Conservation (phyloP, 768 basidiomycete species). For the Amanita rimosa region DNA sequence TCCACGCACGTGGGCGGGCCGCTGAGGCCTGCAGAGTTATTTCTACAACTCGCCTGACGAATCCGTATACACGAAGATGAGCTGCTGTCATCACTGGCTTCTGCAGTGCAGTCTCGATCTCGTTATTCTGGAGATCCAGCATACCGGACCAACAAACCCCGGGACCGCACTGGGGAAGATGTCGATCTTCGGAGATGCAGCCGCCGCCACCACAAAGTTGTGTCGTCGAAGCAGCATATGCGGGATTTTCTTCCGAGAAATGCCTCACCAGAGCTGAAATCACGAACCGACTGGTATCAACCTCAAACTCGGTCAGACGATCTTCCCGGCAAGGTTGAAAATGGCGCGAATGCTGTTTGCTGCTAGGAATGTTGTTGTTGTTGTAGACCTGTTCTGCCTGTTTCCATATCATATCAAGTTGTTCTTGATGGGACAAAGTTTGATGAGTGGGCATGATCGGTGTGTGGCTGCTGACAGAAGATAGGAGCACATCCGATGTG, state of each 20-base stretch:
- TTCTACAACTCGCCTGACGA: constrained; percentile 29
- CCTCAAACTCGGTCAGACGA: constrained; percentile 37
- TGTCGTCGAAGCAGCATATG: constrained; percentile 9
- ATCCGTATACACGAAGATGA: constrained; percentile 42
- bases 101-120: constrained; percentile 30
- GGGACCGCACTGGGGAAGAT: no score
- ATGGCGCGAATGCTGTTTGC: neutral
- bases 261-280: constrained; percentile 37
- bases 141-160: constrained; percentile 35
- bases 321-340: constrained; percentile 8
- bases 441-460: neutral
- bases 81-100: constrained; percentile 41
- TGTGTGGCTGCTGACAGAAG: neutral
- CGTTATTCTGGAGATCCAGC: constrained; percentile 47
- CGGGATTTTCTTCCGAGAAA: constrained; percentile 22
- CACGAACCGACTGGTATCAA: constrained; percentile 49
- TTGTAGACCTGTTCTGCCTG: constrained; percentile 1
- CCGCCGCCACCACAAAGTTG: no score
- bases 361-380: neutral
- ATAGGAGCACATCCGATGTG: neutral
- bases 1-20: constrained; percentile 4
- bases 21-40: constrained; percentile 2
- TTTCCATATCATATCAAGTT: constrained; percentile 5
- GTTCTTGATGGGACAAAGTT: constrained; percentile 1
- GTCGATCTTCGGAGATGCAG: no score